Percentiles rank a stretch among this genome's conserved stretches.
phyloP scores from a whole-genome alignment of 331 rosid species.

The Malus hybrid region DNA sequence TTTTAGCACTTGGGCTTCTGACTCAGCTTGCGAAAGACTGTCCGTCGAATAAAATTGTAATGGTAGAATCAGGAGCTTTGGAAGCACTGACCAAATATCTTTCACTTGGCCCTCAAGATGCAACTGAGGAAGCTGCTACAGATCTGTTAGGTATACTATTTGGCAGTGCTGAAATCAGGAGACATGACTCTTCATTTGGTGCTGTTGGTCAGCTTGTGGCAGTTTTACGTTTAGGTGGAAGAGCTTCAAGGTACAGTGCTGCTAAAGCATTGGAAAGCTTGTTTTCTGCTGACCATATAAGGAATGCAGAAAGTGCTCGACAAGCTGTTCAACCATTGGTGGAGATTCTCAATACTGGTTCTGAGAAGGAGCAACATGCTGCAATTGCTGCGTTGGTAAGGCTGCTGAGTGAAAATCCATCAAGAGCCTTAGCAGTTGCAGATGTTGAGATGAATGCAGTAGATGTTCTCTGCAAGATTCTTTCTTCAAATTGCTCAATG shows the following conservation, averaged over 20 bases:
- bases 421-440: conserved; percentile 92
- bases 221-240: conserved; percentile 94
- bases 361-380: conserved; percentile 97
- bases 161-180: conserved; percentile 89
- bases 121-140: conserved; percentile 97
- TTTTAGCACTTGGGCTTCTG: conserved; percentile 83
- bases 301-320: conserved; percentile 87
- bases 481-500: conserved; percentile 78
- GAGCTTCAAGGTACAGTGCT: conserved; percentile 92
- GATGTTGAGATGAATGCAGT: conserved; percentile 99
- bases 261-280: conserved; percentile 95
- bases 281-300: conserved; percentile 90
- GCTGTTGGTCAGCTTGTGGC: conserved; percentile 96
- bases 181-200: conserved; percentile 83
- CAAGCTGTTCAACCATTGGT: conserved; percentile 97
- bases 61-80: conserved; percentile 97
- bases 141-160: conserved; percentile 87
- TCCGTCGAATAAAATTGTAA: conserved; percentile 73
- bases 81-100: conserved; percentile 93
- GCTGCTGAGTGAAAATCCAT: conserved; percentile 91
- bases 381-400: conserved; percentile 92
- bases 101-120: conserved; percentile 93
- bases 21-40: conserved; percentile 89
- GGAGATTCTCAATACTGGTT: conserved; percentile 91
- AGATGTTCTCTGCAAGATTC: conserved; percentile 95